Evolutionary conservation across 2,329 filamentous ascomycete species (phyloP), one percentile per base, ranked within the genome.

Genomic region (Fusarium brevicatenulatum): DNA sequence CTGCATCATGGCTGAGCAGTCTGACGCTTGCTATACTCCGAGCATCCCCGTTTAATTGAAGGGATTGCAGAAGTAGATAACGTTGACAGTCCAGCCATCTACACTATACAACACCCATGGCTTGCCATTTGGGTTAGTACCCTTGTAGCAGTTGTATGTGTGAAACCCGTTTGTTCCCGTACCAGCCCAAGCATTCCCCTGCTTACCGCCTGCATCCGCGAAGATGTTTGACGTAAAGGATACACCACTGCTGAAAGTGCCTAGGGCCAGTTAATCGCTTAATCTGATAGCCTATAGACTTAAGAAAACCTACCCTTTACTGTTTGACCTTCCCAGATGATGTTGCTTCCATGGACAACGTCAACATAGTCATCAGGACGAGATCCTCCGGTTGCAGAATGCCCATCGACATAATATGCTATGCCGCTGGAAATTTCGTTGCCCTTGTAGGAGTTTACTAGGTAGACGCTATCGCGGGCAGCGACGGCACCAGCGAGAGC

Each of bases 151-250:
- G 21, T 63, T 65, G 7, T 39, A 65, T 0, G 36, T 53, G 7
- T 64, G 62, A 28, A 55, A 64, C 18, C 59, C 63, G 3, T 65
- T 65, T 2, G 18, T 64, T 21, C 63, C 63, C 8, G 63, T 64
- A 1, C 63, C 63, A n/a, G 12, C 10, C 63, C 63, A 65, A 34
- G 42, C 19, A 13, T 65, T 64, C 2, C 5, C 11, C 6, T 46
- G 39, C 16, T 65, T 64, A 0, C 18, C 19, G 7, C 9, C 36
- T 2, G 63, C 63, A 13, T 64, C 59, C 2, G 63, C 28, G 12
- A 56, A 36, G 6, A 65, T 64, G 10, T 37, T 65, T 11, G 63
- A 64, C 1, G 63, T 64, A 13, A 65, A 64, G 9, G 34, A 55
- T 8, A 65, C 63, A 5, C 63, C 63, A 13, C 47, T 64, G 7